A percentile compares a stretch with the other conserved stretches of the same genome.
phyloP scores from a whole-genome alignment of 2,329 filamentous ascomycete species.

The Atkinsonella texensis region DNA sequence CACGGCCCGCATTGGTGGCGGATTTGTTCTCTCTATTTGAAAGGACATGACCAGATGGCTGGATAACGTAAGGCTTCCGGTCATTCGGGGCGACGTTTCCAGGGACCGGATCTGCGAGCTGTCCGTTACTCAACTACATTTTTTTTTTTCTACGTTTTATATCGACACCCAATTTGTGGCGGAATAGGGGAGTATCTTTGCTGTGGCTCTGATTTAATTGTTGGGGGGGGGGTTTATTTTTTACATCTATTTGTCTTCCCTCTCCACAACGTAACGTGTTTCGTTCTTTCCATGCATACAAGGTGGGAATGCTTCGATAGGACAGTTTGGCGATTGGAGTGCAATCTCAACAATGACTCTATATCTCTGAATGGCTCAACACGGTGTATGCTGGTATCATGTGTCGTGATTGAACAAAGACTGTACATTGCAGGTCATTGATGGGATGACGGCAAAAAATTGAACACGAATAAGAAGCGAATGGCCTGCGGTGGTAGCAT shows the following conservation, averaged over 20 bases:
- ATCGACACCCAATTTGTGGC: not conserved
- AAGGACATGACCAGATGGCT: constrained; percentile 1
- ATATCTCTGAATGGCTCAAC: not conserved
- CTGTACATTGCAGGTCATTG: not conserved
- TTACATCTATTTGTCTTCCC: not conserved
- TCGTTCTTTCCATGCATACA: constrained; percentile 4
- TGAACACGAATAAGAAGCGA: too few species aligned
- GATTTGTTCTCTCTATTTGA: not conserved
- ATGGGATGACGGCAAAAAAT: not conserved
- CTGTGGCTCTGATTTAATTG: too few species aligned
- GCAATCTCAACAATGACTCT: constrained; percentile 28
- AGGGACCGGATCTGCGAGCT: not conserved
- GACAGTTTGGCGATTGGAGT: constrained; percentile 40
- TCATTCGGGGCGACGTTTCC: not conserved
- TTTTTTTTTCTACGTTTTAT: not conserved
- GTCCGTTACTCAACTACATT: not conserved
- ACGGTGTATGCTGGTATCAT: not conserved
- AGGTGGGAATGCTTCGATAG: constrained; percentile 30
- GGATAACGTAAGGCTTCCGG: not conserved
- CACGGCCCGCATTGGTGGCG: not conserved
- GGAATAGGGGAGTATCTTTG: not conserved
- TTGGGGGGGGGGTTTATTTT: not conserved
- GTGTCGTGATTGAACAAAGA: too few species aligned
- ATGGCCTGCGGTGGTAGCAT: too few species aligned
- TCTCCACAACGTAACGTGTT: not conserved